Evolutionary conservation across 2,329 filamentous ascomycete genomes (phyloP).

Genomic region (Trichoderma aggressivum): DNA sequence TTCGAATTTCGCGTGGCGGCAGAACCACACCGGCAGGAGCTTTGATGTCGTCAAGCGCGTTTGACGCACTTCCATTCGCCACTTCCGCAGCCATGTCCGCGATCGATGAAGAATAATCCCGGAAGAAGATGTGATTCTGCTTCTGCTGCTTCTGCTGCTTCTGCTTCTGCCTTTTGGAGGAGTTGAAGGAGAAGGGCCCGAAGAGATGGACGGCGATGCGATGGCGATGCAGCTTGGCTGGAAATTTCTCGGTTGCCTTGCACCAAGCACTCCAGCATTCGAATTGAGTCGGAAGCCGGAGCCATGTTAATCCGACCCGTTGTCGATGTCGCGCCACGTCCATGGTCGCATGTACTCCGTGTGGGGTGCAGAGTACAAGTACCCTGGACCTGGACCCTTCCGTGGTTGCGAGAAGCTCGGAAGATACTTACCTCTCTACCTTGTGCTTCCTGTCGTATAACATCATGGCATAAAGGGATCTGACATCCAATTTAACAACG

Average conservation of each 20-base stretch:
- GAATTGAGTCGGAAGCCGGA: slow-evolving; percentile 1
- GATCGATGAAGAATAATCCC: background rate
- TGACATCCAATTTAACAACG: background rate
- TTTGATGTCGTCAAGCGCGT: slow-evolving; percentile 64
- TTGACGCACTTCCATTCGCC: slow-evolving; percentile 52
- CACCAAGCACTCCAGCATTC: background rate
- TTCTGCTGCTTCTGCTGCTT: background rate
- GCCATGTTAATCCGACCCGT: background rate
- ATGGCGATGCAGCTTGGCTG: slow-evolving; percentile 4
- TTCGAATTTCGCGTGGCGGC: slow-evolving; percentile 83
- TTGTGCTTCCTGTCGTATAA: background rate
- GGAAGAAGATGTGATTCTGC: too few relatives aligned
- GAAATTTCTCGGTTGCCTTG: slow-evolving; percentile 18
- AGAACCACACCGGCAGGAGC: slow-evolving; percentile 80
- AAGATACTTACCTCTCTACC: background rate
- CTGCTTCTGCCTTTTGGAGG: background rate
- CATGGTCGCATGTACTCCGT: background rate
- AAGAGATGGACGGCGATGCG: background rate
- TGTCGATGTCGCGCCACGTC: background rate
- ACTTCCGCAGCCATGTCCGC: slow-evolving; percentile 33
- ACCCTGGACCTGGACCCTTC: background rate
- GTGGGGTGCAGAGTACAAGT: background rate
- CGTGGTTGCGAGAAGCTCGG: background rate
- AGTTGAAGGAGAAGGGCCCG: background rate
- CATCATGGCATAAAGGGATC: background rate